These are phyloP conservation scores for Ogataea polymorpha DNA, from an alignment of 805 yeast genomes.

Conservation along the genomic window DNA sequence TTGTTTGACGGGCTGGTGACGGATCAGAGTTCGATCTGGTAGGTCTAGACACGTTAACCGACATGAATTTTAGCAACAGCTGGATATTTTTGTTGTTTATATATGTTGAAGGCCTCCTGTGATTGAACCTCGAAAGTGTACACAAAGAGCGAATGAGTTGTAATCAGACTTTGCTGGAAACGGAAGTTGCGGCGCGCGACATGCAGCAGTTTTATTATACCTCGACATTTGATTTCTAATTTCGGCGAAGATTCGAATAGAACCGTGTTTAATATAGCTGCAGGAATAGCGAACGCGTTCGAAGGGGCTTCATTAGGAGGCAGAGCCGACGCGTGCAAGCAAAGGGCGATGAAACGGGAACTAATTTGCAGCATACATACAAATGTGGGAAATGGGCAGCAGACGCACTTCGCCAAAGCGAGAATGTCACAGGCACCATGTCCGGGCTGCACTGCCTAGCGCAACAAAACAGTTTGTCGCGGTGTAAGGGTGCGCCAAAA, in stretches of 20 bases:
- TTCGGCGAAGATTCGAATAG: constrained; percentile 3
- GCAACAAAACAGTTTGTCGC: not conserved
- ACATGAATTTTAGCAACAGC: constrained; percentile 11
- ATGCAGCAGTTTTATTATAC: not conserved
- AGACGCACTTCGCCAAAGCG: not conserved
- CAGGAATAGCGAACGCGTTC: constrained; percentile 7
- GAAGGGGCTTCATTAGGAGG: constrained; percentile 6
- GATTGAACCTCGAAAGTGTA: constrained; percentile 5
- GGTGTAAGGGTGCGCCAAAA: not conserved
- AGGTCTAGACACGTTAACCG: constrained; percentile 23
- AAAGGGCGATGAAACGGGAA: constrained; percentile 1
- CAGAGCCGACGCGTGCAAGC: constrained; percentile 2
- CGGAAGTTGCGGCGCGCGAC: constrained; percentile 1
- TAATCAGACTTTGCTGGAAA: constrained; percentile 2
- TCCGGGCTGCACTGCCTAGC: not conserved
- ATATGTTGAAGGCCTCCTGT: constrained; percentile 4
- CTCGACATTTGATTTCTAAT: not conserved
- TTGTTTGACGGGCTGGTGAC: constrained; percentile 21
- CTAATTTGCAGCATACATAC: not conserved
- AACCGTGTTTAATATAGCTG: constrained; percentile 13
- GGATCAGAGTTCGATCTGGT: constrained; percentile 26
- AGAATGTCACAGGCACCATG: not conserved
- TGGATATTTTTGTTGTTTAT: constrained; percentile 7
- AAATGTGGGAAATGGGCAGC: constrained; percentile 4
- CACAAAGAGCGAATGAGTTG: constrained; percentile 7